Conservation (phyloP, 1,284 basidiomycete genomes). For the Inonotus obliquus region DNA sequence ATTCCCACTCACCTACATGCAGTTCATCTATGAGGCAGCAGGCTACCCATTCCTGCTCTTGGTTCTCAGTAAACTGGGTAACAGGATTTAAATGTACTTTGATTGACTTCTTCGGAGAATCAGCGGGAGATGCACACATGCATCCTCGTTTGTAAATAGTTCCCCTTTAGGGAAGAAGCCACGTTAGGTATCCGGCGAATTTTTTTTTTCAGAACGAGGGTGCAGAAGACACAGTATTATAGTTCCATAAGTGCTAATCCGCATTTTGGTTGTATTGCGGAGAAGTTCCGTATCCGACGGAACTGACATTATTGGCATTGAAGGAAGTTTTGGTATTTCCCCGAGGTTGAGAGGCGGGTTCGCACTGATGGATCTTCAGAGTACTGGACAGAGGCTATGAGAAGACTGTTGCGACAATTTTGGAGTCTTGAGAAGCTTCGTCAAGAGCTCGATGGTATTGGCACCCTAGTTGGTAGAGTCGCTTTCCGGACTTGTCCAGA, state of each 20-base stretch:
- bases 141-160: neutral
- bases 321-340: neutral
- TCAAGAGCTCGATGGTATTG: neutral
- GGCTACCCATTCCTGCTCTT: neutral
- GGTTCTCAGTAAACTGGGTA: neutral
- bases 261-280: neutral
- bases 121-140: neutral
- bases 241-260: neutral
- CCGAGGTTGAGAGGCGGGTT: constrained; percentile 1
- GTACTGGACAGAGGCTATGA: neutral
- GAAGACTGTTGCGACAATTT: neutral
- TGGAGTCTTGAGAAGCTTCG: neutral
- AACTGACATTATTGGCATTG: neutral
- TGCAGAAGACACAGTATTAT: no score
- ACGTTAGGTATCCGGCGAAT: neutral
- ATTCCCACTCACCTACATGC: neutral
- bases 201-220: no score
- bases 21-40: neutral
- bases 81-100: neutral
- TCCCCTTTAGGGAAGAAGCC: neutral
- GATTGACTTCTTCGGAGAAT: neutral
- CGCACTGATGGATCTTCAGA: neutral
- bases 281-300: neutral
- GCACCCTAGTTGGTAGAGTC: neutral
- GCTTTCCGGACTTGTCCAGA: neutral